phyloP scores from a whole-genome alignment of 176 grass and related monocot species.

The Musa itinerans region DNA sequence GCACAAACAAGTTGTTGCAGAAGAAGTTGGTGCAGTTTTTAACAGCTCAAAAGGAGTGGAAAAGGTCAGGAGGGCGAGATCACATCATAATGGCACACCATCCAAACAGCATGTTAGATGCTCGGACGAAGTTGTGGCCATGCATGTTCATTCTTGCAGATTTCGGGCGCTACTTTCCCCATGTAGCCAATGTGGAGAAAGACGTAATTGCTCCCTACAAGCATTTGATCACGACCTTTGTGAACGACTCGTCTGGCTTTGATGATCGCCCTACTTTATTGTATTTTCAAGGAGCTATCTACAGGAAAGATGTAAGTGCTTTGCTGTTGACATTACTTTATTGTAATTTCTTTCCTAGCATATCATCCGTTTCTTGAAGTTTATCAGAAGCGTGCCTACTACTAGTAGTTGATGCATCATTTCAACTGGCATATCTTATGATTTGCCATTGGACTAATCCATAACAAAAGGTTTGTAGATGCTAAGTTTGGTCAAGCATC shows the following conservation, averaged over 20 bases:
- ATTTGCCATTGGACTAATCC: background rate
- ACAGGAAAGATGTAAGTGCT: constrained; percentile 85
- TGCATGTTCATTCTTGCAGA: constrained; percentile 75
- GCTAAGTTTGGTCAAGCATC: background rate
- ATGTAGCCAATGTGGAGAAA: constrained; percentile 78
- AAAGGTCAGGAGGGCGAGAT: constrained; percentile 55
- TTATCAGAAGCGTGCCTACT: too few species aligned
- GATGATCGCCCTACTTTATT: constrained; percentile 55
- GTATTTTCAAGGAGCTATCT: constrained; percentile 86
- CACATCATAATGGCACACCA: constrained; percentile 88
- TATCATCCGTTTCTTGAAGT: background rate
- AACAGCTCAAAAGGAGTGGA: constrained; percentile 44
- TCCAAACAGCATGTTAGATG: constrained; percentile 79
- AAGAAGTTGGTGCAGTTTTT: constrained; percentile 61
- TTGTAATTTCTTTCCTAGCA: background rate
- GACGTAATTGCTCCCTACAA: constrained; percentile 76
- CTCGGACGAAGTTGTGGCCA: constrained; percentile 39
- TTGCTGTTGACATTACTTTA: background rate
- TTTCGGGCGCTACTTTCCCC: constrained; percentile 74
- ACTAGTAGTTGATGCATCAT: background rate
- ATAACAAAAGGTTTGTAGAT: background rate
- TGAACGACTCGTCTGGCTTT: constrained; percentile 60
- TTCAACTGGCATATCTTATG: background rate
- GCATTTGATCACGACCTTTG: constrained; percentile 58
- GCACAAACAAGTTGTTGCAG: constrained; percentile 50